These are phyloP conservation scores for Suillus subaureus DNA, from an alignment of 768 basidiomycete species.

Conservation along the genomic window DNA sequence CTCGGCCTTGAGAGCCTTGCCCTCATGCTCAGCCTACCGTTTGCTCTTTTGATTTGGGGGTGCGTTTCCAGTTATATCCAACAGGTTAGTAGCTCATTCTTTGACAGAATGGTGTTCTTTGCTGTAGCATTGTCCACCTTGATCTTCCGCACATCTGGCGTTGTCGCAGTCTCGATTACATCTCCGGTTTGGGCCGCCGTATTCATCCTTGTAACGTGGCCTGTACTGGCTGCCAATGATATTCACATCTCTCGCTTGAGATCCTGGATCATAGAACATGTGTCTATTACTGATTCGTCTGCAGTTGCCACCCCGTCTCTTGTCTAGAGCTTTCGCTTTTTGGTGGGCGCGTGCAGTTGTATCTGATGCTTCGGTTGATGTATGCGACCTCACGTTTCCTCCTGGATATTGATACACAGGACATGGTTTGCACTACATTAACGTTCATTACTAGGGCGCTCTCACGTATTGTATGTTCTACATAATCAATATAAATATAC, in stretches of 20 bases:
- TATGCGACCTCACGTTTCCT: no score
- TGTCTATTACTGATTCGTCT: no score
- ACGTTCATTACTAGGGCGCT: no score
- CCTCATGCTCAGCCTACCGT: conserved; percentile 35
- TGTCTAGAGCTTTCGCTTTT: no score
- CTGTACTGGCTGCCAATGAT: background rate
- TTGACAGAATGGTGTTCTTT: conserved; percentile 11
- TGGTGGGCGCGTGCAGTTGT: no score
- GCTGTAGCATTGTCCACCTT: conserved; percentile 3
- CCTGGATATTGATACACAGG: no score
- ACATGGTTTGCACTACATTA: no score
- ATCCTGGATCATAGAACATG: background rate
- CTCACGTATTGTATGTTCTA: no score
- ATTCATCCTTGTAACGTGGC: conserved; percentile 5
- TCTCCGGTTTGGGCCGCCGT: conserved; percentile 5
- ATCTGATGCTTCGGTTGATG: no score
- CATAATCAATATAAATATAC: no score
- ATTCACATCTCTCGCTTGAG: background rate
- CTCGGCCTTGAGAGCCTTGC: conserved; percentile 31
- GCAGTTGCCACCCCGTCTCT: no score
- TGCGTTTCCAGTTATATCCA: conserved; percentile 13
- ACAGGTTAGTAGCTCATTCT: background rate
- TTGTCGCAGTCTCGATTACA: background rate
- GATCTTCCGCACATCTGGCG: conserved; percentile 2
- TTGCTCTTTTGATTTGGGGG: conserved; percentile 36